A percentile compares a stretch with the other conserved stretches of the same genome.
Conservation (phyloP, 2,329 filamentous ascomycete genomes). For the Pseudogymnoascus sp. region DNA sequence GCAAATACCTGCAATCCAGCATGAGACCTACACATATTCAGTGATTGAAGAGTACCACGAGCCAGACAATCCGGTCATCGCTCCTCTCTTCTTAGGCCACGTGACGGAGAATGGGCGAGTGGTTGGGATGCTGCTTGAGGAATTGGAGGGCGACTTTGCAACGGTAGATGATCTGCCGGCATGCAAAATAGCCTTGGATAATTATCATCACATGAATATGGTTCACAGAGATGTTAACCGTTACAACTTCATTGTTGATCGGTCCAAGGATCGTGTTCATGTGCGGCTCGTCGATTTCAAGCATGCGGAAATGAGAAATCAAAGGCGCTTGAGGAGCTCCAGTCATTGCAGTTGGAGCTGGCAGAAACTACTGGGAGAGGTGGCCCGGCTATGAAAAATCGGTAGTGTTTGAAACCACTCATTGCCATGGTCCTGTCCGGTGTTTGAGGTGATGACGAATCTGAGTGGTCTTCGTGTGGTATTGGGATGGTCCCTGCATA, state of each 20-base stretch:
- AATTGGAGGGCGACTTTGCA: constrained; percentile 28
- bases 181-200: constrained; percentile 26
- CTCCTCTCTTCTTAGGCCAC: constrained; percentile 31
- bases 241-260: constrained; percentile 13
- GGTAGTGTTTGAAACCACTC: constrained; percentile 8
- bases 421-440: neutral
- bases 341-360: constrained; percentile 11
- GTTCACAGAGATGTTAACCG: constrained; percentile 15
- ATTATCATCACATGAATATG: constrained; percentile 20
- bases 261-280: constrained; percentile 10
- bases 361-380: constrained; percentile 13
- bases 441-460: neutral
- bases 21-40: constrained; percentile 20
- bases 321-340: constrained; percentile 12
- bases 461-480: neutral
- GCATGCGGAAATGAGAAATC: constrained; percentile 13
- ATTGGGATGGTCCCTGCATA: neutral
- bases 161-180: constrained; percentile 22
- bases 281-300: constrained; percentile 13
- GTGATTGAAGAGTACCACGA: neutral
- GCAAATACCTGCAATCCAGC: constrained; percentile 19
- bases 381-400: neutral
- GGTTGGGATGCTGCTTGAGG: constrained; percentile 32
- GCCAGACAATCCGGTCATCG: constrained; percentile 17
- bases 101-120: constrained; percentile 30